phyloP scores from a whole-genome alignment of 2,329 filamentous ascomycete species.

The Mariannaea elegans region DNA sequence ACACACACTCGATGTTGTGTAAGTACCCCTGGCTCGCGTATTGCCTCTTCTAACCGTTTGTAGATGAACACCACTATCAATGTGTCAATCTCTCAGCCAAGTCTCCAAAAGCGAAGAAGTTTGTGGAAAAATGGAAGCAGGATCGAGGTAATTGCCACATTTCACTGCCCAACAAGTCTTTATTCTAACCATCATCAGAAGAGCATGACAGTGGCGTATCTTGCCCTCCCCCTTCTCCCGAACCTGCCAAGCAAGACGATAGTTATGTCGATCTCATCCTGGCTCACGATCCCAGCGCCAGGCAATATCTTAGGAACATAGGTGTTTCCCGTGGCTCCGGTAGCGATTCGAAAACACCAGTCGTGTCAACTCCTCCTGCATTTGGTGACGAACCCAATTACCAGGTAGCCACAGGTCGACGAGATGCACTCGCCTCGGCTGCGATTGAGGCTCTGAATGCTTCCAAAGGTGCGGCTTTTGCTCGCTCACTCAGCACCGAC shows the following conservation, averaged over 20 bases:
- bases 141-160: constrained; percentile 38
- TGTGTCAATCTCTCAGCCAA: constrained; percentile 49
- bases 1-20: constrained; percentile 52
- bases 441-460: not conserved
- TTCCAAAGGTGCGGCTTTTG: not conserved
- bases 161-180: not conserved
- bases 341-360: not conserved
- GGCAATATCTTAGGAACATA: constrained; percentile 16
- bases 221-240: not conserved
- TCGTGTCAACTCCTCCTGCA: not conserved
- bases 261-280: constrained; percentile 3
- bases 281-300: constrained; percentile 1
- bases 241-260: not conserved
- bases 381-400: not conserved
- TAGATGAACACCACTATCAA: constrained; percentile 58
- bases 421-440: not conserved
- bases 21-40: not conserved
- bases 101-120: constrained; percentile 49
- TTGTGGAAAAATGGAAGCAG: constrained; percentile 42
- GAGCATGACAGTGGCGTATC: constrained; percentile 14
- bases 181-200: constrained; percentile 24
- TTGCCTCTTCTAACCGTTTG: constrained; percentile 19
- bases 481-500: not conserved
- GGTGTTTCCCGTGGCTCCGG: not conserved
- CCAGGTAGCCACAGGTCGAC: not conserved